Evolutionary conservation across 2,329 filamentous ascomycete genomes (phyloP), one percentile per base, ranked within the genome.

Genomic region (Mollisiaceae sp.): DNA sequence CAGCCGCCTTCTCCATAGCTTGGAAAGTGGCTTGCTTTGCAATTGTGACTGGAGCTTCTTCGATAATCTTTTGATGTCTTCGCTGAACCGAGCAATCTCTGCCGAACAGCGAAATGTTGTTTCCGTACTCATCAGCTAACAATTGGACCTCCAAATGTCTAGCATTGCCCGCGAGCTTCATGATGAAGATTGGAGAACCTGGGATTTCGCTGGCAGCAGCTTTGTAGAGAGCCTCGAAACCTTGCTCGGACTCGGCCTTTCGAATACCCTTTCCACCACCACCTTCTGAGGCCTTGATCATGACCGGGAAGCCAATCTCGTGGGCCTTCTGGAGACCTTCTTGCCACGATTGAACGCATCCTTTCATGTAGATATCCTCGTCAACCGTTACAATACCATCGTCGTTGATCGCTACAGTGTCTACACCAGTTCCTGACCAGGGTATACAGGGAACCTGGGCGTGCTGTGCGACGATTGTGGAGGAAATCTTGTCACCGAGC

Each of bases 271-370:
- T 99, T 78, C 95, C 95, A 82, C 95, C 95, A 82, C 95, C 95
- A 82, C 95, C 95, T 83, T 99, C 95, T 2, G 95, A 98, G n/a
- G 95, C 95, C 85, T 99, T 99, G 79, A 99, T 93, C 95, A 99
- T 99, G 83, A 99, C 91, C 18, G 95, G 95, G 83, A 99, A 99
- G 72, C 95, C 95, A 78, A 99, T 99, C 76, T 92, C 86, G 78
- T 87, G 89, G 66, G 95, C 95, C 76, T 91, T 93, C 76, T 87
- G 82, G 59, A 99, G 86, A 81, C 94, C 95, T 81, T 99, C 93
- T 79, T 97, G 83, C 80, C 93, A 93, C 24, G 91, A 93, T 77
- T 87, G 87, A 57, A 97, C 95, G 79, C 95, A 99, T 69, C 95
- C 95, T 80, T 94, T 91, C 74, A 89, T 86, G 79, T 99, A 99